These are phyloP conservation scores for Penicillium paradoxum DNA, from an alignment of 495 filamentous ascomycete species.

Conservation along the genomic window DNA sequence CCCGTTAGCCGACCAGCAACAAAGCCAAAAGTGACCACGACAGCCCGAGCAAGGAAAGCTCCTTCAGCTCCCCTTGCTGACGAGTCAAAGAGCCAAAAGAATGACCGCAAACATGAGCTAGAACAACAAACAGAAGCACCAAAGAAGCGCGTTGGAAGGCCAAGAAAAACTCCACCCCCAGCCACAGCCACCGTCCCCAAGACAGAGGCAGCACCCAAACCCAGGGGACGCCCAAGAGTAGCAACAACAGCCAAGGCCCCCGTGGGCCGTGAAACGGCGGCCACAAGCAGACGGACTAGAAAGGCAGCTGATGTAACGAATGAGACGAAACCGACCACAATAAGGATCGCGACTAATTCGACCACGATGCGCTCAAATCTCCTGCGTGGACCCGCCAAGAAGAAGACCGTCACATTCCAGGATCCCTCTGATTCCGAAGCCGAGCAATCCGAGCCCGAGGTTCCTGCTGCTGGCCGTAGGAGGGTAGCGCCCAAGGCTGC, in stretches of 20 bases:
- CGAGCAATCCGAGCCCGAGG: conserved; percentile 24
- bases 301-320: conserved; percentile 14
- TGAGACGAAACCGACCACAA: conserved; percentile 19
- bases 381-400: conserved; percentile 40
- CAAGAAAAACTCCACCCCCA: conserved; percentile 22
- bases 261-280: background rate
- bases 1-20: conserved; percentile 13
- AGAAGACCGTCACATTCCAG: conserved; percentile 53
- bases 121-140: conserved; percentile 23
- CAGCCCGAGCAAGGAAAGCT: conserved; percentile 18
- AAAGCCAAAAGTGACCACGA: conserved; percentile 6
- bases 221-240: conserved; percentile 37
- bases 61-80: conserved; percentile 7
- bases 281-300: conserved; percentile 25
- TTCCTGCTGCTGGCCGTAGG: conserved; percentile 22
- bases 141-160: conserved; percentile 35
- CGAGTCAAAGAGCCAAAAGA: conserved; percentile 10
- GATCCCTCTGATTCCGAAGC: conserved; percentile 39
- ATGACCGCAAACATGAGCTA: conserved; percentile 22
- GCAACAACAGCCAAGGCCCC: conserved; percentile 16
- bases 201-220: conserved; percentile 19
- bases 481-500: conserved; percentile 9
- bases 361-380: conserved; percentile 32
- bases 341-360: conserved; percentile 31
- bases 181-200: conserved; percentile 10